These are phyloP conservation scores for Botryotinia narcissicola DNA, from an alignment of 2,329 filamentous ascomycete genomes.

Conservation along the genomic window DNA sequence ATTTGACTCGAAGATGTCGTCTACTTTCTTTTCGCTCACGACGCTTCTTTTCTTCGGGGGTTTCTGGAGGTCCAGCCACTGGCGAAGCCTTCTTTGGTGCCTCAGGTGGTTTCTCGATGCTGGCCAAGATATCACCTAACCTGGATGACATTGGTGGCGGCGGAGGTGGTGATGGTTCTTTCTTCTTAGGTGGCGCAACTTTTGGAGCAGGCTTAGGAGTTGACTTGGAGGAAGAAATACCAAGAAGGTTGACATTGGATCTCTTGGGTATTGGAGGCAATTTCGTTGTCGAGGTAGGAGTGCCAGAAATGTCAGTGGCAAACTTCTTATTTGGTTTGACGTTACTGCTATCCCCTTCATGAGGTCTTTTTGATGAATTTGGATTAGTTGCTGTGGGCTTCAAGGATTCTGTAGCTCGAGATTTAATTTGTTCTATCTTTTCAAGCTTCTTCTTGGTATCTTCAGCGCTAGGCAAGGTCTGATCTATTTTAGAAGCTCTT, in stretches of 20 bases:
- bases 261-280: constrained; percentile 29
- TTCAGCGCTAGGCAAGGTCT: constrained; percentile 38
- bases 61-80: constrained; percentile 50
- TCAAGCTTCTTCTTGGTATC: constrained; percentile 33
- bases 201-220: constrained; percentile 35
- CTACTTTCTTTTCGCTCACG: constrained; percentile 71
- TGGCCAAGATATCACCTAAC: constrained; percentile 37
- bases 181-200: constrained; percentile 38
- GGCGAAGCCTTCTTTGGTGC: constrained; percentile 35
- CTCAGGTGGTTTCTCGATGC: constrained; percentile 38
- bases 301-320: constrained; percentile 34
- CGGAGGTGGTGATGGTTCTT: constrained; percentile 35
- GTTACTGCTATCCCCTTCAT: constrained; percentile 35
- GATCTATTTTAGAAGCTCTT: constrained; percentile 45
- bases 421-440: constrained; percentile 31
- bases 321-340: constrained; percentile 38
- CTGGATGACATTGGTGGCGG: constrained; percentile 36
- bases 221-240: constrained; percentile 35
- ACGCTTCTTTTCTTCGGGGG: constrained; percentile 63
- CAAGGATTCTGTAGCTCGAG: constrained; percentile 26
- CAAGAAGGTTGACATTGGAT: constrained; percentile 31
- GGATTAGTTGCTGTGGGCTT: constrained; percentile 23
- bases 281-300: constrained; percentile 31
- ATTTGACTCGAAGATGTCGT: constrained; percentile 66
- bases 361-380: constrained; percentile 35